Percentiles rank a stretch among this genome's conserved stretches.
Evolutionary conservation across 148 eudicot genomes (phyloP).

Genomic region (Nyssa sinensis): DNA sequence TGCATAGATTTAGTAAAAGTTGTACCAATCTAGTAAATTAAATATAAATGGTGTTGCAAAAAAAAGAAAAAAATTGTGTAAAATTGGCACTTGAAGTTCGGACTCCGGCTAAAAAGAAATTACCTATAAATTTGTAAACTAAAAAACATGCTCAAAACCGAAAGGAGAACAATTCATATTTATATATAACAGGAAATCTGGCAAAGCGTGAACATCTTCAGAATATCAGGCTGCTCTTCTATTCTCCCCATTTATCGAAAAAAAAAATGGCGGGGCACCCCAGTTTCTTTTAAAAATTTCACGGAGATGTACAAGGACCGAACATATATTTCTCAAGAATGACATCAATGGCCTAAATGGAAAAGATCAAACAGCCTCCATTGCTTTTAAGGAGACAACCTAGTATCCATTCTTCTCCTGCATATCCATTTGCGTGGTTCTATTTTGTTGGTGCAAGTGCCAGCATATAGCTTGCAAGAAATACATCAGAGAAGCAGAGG

Average conservation of each 20-base stretch:
- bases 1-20: no score
- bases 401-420: constrained; percentile 15
- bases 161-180: neutral
- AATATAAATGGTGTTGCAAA: no score
- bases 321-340: constrained; percentile 19
- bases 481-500: constrained; percentile 9
- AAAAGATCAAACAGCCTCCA: constrained; percentile 22
- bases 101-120: neutral
- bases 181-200: neutral
- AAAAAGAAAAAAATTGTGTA: no score
- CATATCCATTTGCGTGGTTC: constrained; percentile 13
- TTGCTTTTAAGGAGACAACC: constrained; percentile 7
- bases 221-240: constrained; percentile 11
- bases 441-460: constrained; percentile 7
- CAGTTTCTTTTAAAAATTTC: constrained; percentile 6
- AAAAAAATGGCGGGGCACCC: constrained; percentile 21
- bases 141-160: neutral
- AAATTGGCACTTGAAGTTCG: neutral
- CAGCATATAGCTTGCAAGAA: constrained; percentile 15
- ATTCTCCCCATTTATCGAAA: constrained; percentile 20
- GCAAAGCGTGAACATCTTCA: neutral
- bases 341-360: constrained; percentile 20
- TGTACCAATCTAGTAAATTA: no score
- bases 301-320: constrained; percentile 21
- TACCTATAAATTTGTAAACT: neutral